Conservation (phyloP, 805 yeast genomes). For the Kluyveromyces siamensis region DNA sequence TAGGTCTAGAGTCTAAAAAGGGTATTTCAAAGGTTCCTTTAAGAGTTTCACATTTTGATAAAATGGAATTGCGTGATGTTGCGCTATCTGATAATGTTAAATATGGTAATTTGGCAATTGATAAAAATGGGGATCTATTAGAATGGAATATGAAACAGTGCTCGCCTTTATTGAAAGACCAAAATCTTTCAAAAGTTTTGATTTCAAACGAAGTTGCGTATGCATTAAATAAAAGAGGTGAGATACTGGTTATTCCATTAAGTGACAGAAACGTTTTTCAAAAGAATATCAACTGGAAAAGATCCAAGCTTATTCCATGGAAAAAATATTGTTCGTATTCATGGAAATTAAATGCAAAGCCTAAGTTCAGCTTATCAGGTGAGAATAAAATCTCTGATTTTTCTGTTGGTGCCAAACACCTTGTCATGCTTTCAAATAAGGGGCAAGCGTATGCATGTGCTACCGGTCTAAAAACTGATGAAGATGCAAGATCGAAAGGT, state of each 20-base stretch:
- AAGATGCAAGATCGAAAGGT: constrained; percentile 46
- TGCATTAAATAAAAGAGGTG: constrained; percentile 32
- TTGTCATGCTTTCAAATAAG: constrained; percentile 48
- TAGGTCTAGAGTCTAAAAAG: constrained; percentile 22
- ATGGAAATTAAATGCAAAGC: constrained; percentile 14
- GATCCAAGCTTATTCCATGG: constrained; percentile 21
- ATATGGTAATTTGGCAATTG: constrained; percentile 43
- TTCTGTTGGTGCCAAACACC: constrained; percentile 57
- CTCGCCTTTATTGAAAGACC: constrained; percentile 35
- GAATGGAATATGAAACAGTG: constrained; percentile 46
- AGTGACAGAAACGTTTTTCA: constrained; percentile 4
- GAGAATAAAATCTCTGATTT: constrained; percentile 44
- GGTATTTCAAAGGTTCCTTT: constrained; percentile 40
- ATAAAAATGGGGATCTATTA: constrained; percentile 59
- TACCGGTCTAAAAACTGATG: constrained; percentile 36
- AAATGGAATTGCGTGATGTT: constrained; percentile 47
- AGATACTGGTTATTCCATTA: constrained; percentile 29
- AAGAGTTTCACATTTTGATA: constrained; percentile 57
- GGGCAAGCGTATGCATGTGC: constrained; percentile 58
- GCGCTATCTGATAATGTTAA: constrained; percentile 29
- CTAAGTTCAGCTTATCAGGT: constrained; percentile 26
- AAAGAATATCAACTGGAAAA: constrained; percentile 5
- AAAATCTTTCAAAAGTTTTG: constrained; percentile 35
- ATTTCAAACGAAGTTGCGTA: constrained; percentile 49
- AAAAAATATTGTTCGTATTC: constrained; percentile 12